phyloP scores from a whole-genome alignment of 129 eudicot species.

The Centaurea solstitialis region DNA sequence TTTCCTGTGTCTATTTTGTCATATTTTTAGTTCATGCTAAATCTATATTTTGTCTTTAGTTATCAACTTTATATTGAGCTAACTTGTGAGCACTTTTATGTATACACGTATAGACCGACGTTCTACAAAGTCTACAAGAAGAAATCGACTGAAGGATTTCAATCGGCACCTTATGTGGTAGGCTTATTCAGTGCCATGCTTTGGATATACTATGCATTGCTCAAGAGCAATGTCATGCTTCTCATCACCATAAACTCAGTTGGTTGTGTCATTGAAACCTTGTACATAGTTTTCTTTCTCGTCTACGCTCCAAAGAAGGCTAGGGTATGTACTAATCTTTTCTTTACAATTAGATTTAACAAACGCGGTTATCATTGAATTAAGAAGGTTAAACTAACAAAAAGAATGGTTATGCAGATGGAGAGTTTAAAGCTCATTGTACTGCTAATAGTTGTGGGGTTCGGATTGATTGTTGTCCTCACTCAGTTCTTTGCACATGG shows the following conservation, averaged over 20 bases:
- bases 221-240: slow-evolving; percentile 58
- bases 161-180: slow-evolving; percentile 73
- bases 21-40: neutral
- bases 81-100: neutral
- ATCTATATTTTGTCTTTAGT: neutral
- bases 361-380: neutral
- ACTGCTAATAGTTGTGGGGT: slow-evolving; percentile 47
- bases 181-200: slow-evolving; percentile 81
- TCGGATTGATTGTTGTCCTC: slow-evolving; percentile 54
- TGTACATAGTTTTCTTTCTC: slow-evolving; percentile 62
- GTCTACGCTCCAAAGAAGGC: slow-evolving; percentile 65
- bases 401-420: slow-evolving; percentile 42
- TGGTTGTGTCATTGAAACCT: slow-evolving; percentile 65
- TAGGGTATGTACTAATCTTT: slow-evolving; percentile 28
- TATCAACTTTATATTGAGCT: neutral
- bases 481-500: slow-evolving; percentile 55
- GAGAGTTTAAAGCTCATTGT: slow-evolving; percentile 52
- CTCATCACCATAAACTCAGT: slow-evolving; percentile 80
- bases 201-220: slow-evolving; percentile 84
- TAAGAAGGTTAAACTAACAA: neutral
- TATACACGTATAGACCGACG: slow-evolving; percentile 61
- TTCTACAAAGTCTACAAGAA: slow-evolving; percentile 71
- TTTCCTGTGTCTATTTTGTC: neutral
- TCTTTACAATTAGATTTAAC: neutral
- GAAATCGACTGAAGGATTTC: slow-evolving; percentile 83